Evolutionary conservation across 768 basidiomycete genomes (phyloP).

Genomic region (Hirschioporus abietinus): DNA sequence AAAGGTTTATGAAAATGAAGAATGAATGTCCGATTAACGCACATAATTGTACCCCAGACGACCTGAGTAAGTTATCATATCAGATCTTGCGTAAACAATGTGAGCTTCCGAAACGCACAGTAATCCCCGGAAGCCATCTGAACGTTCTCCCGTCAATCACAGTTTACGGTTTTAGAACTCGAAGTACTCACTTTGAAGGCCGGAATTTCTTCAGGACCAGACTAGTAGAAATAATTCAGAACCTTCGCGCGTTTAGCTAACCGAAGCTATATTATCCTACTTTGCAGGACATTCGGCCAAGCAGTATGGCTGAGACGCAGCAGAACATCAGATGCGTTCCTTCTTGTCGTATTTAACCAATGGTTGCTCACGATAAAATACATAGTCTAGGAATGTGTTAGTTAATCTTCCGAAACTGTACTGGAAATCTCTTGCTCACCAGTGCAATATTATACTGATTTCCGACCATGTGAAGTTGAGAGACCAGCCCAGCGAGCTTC

Average conservation of each 20-base stretch:
- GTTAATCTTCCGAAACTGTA: neutral
- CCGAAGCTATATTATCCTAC: constrained; percentile 29
- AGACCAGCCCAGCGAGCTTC: constrained; percentile 54
- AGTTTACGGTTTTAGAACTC: neutral
- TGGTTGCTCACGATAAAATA: constrained; percentile 65
- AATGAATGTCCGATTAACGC: no score
- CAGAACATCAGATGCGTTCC: no score
- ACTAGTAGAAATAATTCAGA: constrained; percentile 10
- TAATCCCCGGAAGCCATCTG: constrained; percentile 64
- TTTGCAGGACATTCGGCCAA: constrained; percentile 69
- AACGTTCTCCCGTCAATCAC: constrained; percentile 7
- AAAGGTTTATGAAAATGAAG: neutral
- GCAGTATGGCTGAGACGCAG: constrained; percentile 50
- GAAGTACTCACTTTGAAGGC: constrained; percentile 48
- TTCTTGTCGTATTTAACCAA: no score
- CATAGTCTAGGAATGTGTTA: constrained; percentile 43
- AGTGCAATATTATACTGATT: constrained; percentile 63
- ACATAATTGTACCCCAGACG: constrained; percentile 63
- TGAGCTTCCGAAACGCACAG: constrained; percentile 36
- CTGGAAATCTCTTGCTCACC: constrained; percentile 27
- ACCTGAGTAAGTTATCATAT: constrained; percentile 32
- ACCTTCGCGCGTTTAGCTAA: neutral
- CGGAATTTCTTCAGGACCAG: constrained; percentile 57
- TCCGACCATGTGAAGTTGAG: constrained; percentile 49
- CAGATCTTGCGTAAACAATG: no score